phyloP scores from a whole-genome alignment of 1,284 basidiomycete genomes.

The Moesziomyces sp. region DNA sequence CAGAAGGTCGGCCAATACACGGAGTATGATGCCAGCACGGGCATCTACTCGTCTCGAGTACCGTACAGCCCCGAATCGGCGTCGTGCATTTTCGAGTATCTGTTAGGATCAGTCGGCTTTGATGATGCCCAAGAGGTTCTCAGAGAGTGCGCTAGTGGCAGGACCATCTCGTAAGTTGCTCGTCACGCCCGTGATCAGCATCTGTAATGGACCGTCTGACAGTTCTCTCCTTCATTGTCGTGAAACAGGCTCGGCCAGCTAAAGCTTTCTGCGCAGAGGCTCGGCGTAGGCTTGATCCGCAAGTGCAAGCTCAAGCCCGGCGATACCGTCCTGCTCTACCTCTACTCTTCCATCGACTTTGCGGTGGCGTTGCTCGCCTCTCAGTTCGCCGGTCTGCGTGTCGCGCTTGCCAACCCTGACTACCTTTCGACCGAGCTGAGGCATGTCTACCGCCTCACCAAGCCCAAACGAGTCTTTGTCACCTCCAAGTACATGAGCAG shows the following conservation, averaged over 20 bases:
- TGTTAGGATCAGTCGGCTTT: conserved; percentile 23
- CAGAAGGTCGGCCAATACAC: conserved; percentile 12
- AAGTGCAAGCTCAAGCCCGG: conserved; percentile 41
- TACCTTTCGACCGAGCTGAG: conserved; percentile 39
- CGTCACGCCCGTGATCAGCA: background rate
- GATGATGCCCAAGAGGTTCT: conserved; percentile 23
- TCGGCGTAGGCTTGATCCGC: conserved; percentile 44
- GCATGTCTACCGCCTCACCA: conserved; percentile 33
- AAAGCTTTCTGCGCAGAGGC: conserved; percentile 32
- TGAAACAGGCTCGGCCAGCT: conserved; percentile 32
- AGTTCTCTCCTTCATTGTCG: background rate
- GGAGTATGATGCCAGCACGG: conserved; percentile 13
- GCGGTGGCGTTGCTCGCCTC: conserved; percentile 39
- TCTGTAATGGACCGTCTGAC: background rate
- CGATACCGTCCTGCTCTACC: conserved; percentile 34
- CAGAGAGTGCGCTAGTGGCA: conserved; percentile 21
- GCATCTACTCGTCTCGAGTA: conserved; percentile 18
- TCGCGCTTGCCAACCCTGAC: conserved; percentile 44
- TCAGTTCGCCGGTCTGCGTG: conserved; percentile 41
- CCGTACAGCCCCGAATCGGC: conserved; percentile 14
- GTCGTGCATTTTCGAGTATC: conserved; percentile 8
- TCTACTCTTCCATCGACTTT: conserved; percentile 48
- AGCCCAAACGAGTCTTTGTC: conserved; percentile 43
- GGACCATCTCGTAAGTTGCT: conserved; percentile 19
- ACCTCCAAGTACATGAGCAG: conserved; percentile 13